Conservation (phyloP, 2,329 filamentous ascomycete genomes). For the Epichloe glyceriae region DNA sequence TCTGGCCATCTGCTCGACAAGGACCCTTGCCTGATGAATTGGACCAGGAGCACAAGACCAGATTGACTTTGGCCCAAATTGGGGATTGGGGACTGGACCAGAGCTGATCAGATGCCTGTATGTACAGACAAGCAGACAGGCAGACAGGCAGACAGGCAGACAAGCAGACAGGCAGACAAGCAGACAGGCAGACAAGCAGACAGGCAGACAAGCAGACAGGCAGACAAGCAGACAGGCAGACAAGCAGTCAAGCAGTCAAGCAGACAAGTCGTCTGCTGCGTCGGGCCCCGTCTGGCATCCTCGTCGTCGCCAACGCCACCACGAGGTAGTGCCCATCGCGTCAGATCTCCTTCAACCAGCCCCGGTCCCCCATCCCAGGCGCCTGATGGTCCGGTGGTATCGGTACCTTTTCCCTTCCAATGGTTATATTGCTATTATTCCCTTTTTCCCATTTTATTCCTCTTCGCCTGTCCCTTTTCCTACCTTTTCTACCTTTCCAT, state of each 20-base stretch:
- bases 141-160: too few species aligned
- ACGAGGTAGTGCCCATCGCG: constrained; percentile 19
- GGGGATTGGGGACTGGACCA: neutral
- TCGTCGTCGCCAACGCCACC: constrained; percentile 19
- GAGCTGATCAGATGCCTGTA: too few species aligned
- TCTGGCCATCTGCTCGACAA: constrained; percentile 8
- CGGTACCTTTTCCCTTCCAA: constrained; percentile 6
- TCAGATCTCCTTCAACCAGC: constrained; percentile 19
- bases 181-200: too few species aligned
- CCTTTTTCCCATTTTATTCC: constrained; percentile 1
- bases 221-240: too few species aligned
- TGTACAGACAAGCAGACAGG: too few species aligned
- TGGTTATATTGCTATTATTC: constrained; percentile 9
- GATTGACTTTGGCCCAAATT: neutral
- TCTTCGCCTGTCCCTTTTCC: neutral
- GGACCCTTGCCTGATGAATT: constrained; percentile 6
- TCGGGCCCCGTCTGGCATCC: neutral
- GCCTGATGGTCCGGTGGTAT: constrained; percentile 3
- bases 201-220: too few species aligned
- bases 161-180: too few species aligned
- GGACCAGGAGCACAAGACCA: neutral
- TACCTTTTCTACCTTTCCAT: neutral
- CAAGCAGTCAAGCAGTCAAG: too few species aligned
- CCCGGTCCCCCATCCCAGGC: constrained; percentile 8
- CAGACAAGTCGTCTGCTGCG: too few species aligned